These are phyloP conservation scores for Juncus effusus DNA, from an alignment of 176 grass and related monocot genomes.

Conservation along the genomic window DNA sequence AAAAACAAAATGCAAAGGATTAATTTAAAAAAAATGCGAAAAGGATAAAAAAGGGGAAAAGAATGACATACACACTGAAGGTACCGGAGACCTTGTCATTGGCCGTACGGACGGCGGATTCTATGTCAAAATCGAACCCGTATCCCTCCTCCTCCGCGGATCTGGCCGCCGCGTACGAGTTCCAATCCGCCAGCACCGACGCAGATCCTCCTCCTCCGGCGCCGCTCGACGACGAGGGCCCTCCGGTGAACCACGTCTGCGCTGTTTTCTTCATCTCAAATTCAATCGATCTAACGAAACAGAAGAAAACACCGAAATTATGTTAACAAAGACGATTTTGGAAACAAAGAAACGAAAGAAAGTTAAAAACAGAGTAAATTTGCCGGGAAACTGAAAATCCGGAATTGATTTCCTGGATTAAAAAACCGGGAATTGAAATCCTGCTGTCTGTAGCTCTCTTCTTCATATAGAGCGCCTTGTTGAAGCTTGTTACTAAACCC, in stretches of 20 bases:
- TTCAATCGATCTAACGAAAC: slow-evolving; percentile 1
- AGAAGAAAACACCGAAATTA: too few species aligned
- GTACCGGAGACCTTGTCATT: slow-evolving; percentile 84
- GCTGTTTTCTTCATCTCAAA: slow-evolving; percentile 45
- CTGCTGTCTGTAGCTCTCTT: background rate
- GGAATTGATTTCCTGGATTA: too few species aligned
- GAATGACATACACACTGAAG: slow-evolving; percentile 53
- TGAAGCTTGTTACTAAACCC: background rate
- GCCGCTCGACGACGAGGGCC: slow-evolving; percentile 33
- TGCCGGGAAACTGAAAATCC: too few species aligned
- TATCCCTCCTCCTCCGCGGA: slow-evolving; percentile 45
- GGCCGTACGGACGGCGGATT: slow-evolving; percentile 77
- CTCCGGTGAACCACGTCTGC: slow-evolving; percentile 78
- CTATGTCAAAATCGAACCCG: slow-evolving; percentile 75
- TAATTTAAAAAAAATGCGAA: background rate
- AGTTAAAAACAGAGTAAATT: too few species aligned
- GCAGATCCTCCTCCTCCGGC: slow-evolving; percentile 34
- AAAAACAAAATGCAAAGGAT: background rate
- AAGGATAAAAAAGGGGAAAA: slow-evolving; percentile 1
- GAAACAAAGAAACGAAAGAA: too few species aligned
- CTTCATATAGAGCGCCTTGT: background rate
- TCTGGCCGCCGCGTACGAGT: slow-evolving; percentile 90
- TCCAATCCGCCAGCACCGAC: slow-evolving; percentile 89
- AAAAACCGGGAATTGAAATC: background rate
- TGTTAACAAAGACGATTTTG: too few species aligned